A percentile compares a stretch with the other conserved stretches of the same genome.
Evolutionary conservation across 257 asterid genomes (phyloP).

Genomic region (Solanum arcanum): DNA sequence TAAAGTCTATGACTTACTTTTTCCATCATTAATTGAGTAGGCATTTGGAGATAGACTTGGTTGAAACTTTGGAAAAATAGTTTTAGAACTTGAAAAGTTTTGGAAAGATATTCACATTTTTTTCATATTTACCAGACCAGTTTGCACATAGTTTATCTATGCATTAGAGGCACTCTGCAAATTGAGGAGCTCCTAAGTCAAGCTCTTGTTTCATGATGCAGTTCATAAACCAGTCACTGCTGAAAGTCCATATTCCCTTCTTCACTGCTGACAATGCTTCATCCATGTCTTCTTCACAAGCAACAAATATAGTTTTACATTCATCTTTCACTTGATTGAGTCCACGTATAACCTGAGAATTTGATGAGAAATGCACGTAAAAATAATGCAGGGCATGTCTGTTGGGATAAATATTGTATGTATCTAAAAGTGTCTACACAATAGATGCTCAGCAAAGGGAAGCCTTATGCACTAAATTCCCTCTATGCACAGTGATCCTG

Average conservation of each 20-base stretch:
- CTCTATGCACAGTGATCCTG: not conserved
- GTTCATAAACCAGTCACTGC: conserved; percentile 80
- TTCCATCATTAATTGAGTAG: too few relatives aligned
- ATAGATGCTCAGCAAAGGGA: not conserved
- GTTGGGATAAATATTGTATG: not conserved
- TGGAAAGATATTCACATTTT: not conserved
- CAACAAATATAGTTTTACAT: conserved; percentile 48
- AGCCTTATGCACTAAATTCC: not conserved
- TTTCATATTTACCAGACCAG: not conserved
- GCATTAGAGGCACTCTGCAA: conserved; percentile 56
- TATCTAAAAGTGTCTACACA: not conserved
- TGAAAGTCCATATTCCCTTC: conserved; percentile 57
- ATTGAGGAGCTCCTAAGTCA: conserved; percentile 73
- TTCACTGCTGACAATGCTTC: conserved; percentile 62
- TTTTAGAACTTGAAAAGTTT: too few relatives aligned
- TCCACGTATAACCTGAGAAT: conserved; percentile 36
- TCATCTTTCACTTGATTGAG: conserved; percentile 30
- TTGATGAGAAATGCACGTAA: not conserved
- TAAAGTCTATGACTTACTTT: not conserved
- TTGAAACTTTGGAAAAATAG: too few relatives aligned
- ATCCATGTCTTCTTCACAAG: conserved; percentile 77
- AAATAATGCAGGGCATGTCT: not conserved
- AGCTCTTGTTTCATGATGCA: conserved; percentile 83
- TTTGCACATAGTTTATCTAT: not conserved
- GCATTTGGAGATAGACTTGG: too few relatives aligned